Conservation (phyloP, 139 green algal species). For the Coccomyxa sp. region DNA sequence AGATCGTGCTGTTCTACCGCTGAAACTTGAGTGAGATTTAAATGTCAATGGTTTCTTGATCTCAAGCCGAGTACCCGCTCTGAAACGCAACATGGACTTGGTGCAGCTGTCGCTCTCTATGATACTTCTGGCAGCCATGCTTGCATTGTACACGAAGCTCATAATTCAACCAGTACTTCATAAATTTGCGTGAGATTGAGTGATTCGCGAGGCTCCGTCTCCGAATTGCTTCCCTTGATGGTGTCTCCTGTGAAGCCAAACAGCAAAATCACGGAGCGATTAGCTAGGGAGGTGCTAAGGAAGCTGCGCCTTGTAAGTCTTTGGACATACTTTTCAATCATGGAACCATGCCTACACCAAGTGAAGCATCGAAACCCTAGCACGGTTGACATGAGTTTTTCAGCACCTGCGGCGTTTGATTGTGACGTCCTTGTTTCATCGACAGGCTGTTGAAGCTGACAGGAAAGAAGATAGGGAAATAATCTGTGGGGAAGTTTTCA, state of each 20-base stretch:
- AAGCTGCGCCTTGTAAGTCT: conserved; percentile 50
- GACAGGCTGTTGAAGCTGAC: conserved; percentile 49
- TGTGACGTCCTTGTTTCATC: background rate
- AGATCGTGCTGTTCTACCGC: background rate
- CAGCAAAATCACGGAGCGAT: conserved; percentile 7
- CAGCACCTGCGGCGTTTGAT: background rate
- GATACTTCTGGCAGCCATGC: conserved; percentile 14
- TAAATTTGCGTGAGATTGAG: conserved; percentile 28
- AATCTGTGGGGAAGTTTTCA: conserved; percentile 74
- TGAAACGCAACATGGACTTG: background rate
- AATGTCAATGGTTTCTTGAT: background rate
- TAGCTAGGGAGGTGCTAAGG: conserved; percentile 57
- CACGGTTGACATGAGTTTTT: background rate
- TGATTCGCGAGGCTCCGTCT: background rate
- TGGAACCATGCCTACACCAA: background rate
- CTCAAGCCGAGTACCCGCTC: too few species aligned
- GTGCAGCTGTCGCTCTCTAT: background rate
- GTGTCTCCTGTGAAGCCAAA: background rate
- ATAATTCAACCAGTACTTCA: conserved; percentile 36
- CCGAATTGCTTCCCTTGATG: background rate
- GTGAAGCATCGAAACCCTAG: background rate
- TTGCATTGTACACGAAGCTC: conserved; percentile 32
- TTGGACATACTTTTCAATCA: too few species aligned
- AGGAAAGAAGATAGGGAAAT: conserved; percentile 74
- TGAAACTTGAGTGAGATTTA: background rate